Evolutionary conservation across 805 yeast species (phyloP).

Genomic region (Sugiyamaella lignohabitans): DNA sequence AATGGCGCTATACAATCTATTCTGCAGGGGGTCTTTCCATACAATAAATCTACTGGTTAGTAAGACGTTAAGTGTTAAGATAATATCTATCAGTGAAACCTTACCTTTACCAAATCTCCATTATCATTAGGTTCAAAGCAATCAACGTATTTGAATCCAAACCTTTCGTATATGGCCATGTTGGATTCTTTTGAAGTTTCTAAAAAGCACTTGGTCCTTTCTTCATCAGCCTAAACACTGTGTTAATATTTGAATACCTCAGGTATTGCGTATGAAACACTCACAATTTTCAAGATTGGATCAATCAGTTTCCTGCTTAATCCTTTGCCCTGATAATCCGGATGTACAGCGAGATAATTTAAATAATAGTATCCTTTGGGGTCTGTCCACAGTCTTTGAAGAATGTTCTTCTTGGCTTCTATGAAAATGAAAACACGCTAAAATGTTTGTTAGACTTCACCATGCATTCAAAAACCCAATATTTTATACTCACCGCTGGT

Average conservation of each 20-base stretch:
- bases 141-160: slow-evolving; percentile 2
- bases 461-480: not conserved
- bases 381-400: not conserved
- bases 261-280: not conserved
- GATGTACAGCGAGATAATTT: slow-evolving; percentile 1
- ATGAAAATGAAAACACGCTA: not conserved
- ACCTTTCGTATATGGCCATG: slow-evolving; percentile 7
- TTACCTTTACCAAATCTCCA: not conserved
- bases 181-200: slow-evolving; percentile 5
- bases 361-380: not conserved
- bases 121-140: not conserved
- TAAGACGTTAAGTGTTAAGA: too few species aligned
- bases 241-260: too few species aligned
- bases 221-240: slow-evolving; percentile 2
- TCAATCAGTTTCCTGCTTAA: slow-evolving; percentile 2
- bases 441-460: too few species aligned
- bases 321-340: slow-evolving; percentile 7
- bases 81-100: not conserved
- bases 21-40: not conserved
- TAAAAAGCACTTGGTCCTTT: slow-evolving; percentile 1
- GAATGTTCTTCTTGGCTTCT: not conserved
- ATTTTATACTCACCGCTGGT: not conserved
- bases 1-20: too few species aligned
- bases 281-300: slow-evolving; percentile 1
- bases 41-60: not conserved